Evolutionary conservation across 2,329 filamentous ascomycete species (phyloP).

Genomic region (Fusarium palustre): DNA sequence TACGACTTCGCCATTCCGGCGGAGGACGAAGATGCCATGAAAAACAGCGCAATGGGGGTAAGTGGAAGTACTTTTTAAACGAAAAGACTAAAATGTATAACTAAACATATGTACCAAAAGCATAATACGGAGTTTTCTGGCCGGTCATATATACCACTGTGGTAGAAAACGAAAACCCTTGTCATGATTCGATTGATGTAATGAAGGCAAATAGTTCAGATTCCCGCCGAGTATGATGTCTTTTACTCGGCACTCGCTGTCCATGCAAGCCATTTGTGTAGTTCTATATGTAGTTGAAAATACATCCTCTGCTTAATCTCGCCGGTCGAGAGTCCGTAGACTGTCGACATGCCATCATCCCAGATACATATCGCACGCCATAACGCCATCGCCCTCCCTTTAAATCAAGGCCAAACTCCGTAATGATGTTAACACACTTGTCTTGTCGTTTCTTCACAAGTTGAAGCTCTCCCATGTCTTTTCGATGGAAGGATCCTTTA

Average conservation of each 20-base stretch:
- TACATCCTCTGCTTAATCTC: conserved; percentile 10
- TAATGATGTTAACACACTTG: conserved; percentile 2
- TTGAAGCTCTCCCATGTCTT: conserved; percentile 49
- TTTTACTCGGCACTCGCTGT: conserved; percentile 16
- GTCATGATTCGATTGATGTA: conserved; percentile 28
- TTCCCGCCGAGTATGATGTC: conserved; percentile 9
- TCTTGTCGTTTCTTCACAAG: conserved; percentile 13
- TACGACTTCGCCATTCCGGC: conserved; percentile 16
- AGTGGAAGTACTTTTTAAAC: conserved; percentile 2
- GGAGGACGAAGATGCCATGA: conserved; percentile 43
- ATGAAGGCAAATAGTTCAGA: conserved; percentile 27
- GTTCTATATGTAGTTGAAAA: conserved; percentile 34
- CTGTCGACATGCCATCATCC: conserved; percentile 28
- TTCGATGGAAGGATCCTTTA: conserved; percentile 51
- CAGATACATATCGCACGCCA: conserved; percentile 23
- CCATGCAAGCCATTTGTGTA: conserved; percentile 14
- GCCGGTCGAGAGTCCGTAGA: conserved; percentile 22
- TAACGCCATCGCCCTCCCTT: conserved; percentile 40
- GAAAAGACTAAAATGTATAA: not conserved
- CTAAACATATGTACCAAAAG: not conserved
- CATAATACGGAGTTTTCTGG: conserved; percentile 14
- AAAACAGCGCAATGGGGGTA: conserved; percentile 33
- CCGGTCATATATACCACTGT: conserved; percentile 9
- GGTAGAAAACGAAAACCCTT: not conserved
- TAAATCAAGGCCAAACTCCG: conserved; percentile 40